Evolutionary conservation across 176 grass and related monocot genomes (phyloP).

Genomic region (Panicum miliaceum): DNA sequence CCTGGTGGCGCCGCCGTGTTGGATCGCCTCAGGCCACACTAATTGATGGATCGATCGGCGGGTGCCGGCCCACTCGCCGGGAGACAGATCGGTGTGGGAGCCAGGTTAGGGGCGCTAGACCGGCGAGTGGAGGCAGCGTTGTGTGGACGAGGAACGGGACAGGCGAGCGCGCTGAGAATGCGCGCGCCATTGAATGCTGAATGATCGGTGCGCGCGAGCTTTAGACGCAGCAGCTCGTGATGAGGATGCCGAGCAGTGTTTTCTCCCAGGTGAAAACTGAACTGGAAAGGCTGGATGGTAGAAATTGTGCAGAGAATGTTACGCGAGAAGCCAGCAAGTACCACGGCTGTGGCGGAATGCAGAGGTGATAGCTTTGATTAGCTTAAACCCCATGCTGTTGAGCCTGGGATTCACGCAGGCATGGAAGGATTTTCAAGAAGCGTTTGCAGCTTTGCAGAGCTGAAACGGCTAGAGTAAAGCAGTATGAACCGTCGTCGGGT

Average conservation of each 20-base stretch:
- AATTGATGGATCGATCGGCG: conserved; percentile 18
- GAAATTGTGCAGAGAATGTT: too few relatives aligned
- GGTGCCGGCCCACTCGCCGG: conserved; percentile 37
- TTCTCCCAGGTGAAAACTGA: not conserved
- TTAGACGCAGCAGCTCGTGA: not conserved
- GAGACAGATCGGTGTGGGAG: conserved; percentile 13
- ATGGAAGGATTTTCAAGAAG: not conserved
- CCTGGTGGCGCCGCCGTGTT: conserved; percentile 9
- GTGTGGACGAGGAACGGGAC: conserved; percentile 4
- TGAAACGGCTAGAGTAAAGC: not conserved
- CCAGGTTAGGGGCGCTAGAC: not conserved
- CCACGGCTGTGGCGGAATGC: not conserved
- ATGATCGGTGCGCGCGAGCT: not conserved
- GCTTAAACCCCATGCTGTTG: conserved; percentile 13
- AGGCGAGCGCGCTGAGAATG: not conserved
- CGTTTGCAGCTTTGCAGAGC: not conserved
- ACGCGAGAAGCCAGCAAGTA: not conserved
- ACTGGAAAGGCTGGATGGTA: not conserved
- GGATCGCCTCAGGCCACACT: conserved; percentile 40
- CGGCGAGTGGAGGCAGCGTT: conserved; percentile 24
- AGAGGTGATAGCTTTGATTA: not conserved
- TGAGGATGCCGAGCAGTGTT: not conserved
- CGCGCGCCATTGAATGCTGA: conserved; percentile 29
- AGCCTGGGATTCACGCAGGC: not conserved
- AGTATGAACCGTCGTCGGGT: not conserved